phyloP scores from a whole-genome alignment of 2,329 filamentous ascomycete genomes.

The Xylariaceae sp. region DNA sequence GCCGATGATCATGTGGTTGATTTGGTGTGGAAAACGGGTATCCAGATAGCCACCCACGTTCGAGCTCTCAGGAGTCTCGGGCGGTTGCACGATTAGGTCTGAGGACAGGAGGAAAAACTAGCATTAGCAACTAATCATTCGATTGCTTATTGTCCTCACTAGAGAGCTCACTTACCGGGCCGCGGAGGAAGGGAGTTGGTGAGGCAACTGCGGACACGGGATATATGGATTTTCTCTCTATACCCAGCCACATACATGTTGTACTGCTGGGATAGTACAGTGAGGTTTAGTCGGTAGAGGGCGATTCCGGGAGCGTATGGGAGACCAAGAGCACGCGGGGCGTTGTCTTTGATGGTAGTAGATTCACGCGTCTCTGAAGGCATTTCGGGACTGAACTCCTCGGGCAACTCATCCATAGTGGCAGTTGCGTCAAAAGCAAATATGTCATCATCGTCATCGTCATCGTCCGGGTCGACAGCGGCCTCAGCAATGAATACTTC shows the following conservation, averaged over 20 bases:
- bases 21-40: conserved; percentile 47
- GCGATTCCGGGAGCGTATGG: conserved; percentile 28
- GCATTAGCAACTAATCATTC: neutral
- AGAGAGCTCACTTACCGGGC: conserved; percentile 29
- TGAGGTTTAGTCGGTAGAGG: conserved; percentile 49
- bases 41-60: conserved; percentile 50
- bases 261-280: conserved; percentile 51
- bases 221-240: conserved; percentile 52
- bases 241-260: conserved; percentile 61
- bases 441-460: neutral
- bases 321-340: conserved; percentile 9
- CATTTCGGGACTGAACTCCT: neutral
- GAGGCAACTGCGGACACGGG: conserved; percentile 42
- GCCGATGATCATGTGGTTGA: conserved; percentile 65
- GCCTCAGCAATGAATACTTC: neutral
- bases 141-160: neutral
- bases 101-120: neutral
- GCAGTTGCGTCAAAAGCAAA: neutral
- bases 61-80: conserved; percentile 36
- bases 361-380: neutral
- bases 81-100: conserved; percentile 46
- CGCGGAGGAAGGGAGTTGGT: conserved; percentile 43
- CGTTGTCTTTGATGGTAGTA: neutral
- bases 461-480: neutral
- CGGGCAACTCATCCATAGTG: neutral